phyloP scores from a whole-genome alignment of 192 early-diverging fungal genomes.

The Entomortierella parvispora region DNA sequence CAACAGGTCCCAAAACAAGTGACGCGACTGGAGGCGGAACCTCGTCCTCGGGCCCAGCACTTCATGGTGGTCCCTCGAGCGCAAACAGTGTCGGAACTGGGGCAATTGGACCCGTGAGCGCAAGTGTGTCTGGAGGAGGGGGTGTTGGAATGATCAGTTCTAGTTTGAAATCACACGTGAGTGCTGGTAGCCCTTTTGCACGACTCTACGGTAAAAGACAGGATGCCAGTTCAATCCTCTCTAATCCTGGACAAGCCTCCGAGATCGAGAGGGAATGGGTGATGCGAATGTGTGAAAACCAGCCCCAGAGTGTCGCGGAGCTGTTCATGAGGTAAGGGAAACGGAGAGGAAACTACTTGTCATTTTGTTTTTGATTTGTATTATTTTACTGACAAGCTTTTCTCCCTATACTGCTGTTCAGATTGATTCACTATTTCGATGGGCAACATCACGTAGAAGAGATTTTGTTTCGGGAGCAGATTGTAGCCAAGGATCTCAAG shows the following conservation, averaged over 20 bases:
- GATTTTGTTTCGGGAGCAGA: constrained; percentile 63
- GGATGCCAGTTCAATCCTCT: constrained; percentile 50
- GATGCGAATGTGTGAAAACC: constrained; percentile 57
- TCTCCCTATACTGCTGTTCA: constrained; percentile 40
- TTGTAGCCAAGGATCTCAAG: constrained; percentile 49
- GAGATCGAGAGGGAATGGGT: constrained; percentile 64
- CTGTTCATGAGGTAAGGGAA: constrained; percentile 51
- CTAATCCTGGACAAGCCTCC: constrained; percentile 58
- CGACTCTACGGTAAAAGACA: constrained; percentile 33
- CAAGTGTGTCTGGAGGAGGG: constrained; percentile 33
- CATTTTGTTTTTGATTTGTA: constrained; percentile 4
- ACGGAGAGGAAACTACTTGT: not conserved
- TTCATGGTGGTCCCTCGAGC: too few species aligned
- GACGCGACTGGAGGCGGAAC: not conserved
- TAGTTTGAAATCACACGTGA: constrained; percentile 29
- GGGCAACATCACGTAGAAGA: constrained; percentile 84
- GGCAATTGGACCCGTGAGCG: too few species aligned
- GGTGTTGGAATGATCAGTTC: constrained; percentile 28
- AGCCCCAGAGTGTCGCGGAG: constrained; percentile 62
- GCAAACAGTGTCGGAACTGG: not conserved
- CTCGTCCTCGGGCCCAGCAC: too few species aligned
- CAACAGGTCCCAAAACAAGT: constrained; percentile 15
- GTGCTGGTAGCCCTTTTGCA: constrained; percentile 12
- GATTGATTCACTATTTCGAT: constrained; percentile 79
- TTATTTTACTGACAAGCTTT: not conserved